Evolutionary conservation across 768 basidiomycete genomes (phyloP).

Genomic region (Lentinus tigrinus): DNA sequence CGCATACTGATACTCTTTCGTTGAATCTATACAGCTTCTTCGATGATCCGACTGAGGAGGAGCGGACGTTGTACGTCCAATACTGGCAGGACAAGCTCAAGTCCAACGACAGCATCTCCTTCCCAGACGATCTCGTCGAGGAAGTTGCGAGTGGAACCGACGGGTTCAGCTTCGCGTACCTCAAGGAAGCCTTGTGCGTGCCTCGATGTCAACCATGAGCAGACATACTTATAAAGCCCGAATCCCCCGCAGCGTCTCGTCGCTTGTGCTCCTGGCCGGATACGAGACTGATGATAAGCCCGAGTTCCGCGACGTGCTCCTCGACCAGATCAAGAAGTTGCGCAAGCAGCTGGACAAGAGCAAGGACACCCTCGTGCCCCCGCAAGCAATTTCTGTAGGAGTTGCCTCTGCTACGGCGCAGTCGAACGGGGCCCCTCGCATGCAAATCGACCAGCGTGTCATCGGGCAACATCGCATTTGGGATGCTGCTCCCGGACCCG

Average conservation of each 20-base stretch:
- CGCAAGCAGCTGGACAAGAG: constrained; percentile 64
- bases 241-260: constrained; percentile 53
- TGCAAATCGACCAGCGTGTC: constrained; percentile 12
- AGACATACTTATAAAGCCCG: neutral
- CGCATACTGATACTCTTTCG: neutral
- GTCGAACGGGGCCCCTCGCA: neutral
- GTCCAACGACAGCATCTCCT: constrained; percentile 58
- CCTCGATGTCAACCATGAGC: neutral
- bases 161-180: constrained; percentile 81
- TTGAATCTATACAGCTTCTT: constrained; percentile 51
- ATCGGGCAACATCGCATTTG: constrained; percentile 20
- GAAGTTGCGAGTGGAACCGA: constrained; percentile 60
- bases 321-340: constrained; percentile 58
- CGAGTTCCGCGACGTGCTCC: constrained; percentile 50
- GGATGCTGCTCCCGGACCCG: constrained; percentile 13
- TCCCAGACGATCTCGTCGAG: constrained; percentile 63
- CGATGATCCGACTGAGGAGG: constrained; percentile 63
- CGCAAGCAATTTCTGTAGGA: neutral
- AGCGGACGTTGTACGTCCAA: constrained; percentile 63
- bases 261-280: constrained; percentile 64
- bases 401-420: neutral
- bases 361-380: neutral
- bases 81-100: constrained; percentile 83
- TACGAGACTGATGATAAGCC: constrained; percentile 46
- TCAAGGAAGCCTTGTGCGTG: constrained; percentile 87